A percentile compares a stretch with the other conserved stretches of the same genome.
These are phyloP conservation scores for Jaapia argillacea DNA, from an alignment of 768 basidiomycete genomes.

Conservation along the genomic window DNA sequence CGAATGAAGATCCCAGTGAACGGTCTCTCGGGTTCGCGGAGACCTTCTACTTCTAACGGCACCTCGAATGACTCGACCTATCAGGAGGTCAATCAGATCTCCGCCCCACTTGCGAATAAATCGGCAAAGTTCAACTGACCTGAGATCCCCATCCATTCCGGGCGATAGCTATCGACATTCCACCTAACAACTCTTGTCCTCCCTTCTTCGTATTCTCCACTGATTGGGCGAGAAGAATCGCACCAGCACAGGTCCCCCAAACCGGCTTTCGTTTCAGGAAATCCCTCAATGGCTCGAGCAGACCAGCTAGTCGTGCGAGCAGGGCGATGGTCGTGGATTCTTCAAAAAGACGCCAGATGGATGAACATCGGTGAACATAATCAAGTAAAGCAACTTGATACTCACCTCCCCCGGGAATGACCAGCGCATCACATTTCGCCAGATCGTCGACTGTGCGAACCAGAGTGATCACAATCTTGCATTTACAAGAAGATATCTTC, in stretches of 20 bases:
- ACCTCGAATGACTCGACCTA: conserved; percentile 91
- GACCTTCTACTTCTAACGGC: conserved; percentile 50
- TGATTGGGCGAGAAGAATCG: conserved; percentile 72
- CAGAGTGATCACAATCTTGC: conserved; percentile 36
- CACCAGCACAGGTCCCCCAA: conserved; percentile 96
- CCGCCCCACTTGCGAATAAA: conserved; percentile 1
- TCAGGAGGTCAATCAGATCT: not conserved
- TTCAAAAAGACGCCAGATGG: conserved; percentile 14
- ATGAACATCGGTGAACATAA: too few relatives aligned
- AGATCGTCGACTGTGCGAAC: conserved; percentile 77
- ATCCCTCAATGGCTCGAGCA: conserved; percentile 68
- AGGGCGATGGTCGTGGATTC: conserved; percentile 92
- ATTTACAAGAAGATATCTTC: conserved; percentile 33
- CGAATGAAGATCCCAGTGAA: conserved; percentile 91
- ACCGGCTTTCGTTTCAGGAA: conserved; percentile 69
- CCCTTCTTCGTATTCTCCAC: conserved; percentile 76
- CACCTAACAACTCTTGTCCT: conserved; percentile 80
- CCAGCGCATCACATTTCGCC: conserved; percentile 64
- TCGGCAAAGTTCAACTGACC: too few relatives aligned
- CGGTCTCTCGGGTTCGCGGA: conserved; percentile 47
- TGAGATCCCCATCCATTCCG: conserved; percentile 95
- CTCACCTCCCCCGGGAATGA: conserved; percentile 88
- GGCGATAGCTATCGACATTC: conserved; percentile 68
- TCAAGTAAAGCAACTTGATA: conserved; percentile 7
- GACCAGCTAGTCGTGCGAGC: conserved; percentile 59